These are phyloP conservation scores for Pseudopyrenochaeta lycopersici DNA, from an alignment of 2,329 filamentous ascomycete genomes.

Conservation along the genomic window DNA sequence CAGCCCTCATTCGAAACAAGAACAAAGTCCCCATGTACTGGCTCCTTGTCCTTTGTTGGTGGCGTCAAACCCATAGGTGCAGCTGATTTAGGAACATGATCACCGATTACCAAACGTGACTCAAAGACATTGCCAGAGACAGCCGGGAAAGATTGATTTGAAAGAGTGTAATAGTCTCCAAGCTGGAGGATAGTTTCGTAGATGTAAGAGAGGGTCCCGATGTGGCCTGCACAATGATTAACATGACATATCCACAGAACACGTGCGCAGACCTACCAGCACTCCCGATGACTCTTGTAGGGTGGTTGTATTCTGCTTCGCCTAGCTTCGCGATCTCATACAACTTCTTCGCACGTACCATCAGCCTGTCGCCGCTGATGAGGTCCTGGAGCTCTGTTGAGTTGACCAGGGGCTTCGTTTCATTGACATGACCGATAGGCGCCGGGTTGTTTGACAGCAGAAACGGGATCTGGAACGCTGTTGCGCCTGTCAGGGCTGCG, in stretches of 20 bases:
- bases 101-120: slow-evolving; percentile 46
- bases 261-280: slow-evolving; percentile 38
- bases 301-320: slow-evolving; percentile 53
- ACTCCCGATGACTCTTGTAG: slow-evolving; percentile 51
- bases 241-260: slow-evolving; percentile 1
- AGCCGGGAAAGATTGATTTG: slow-evolving; percentile 48
- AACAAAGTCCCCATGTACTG: slow-evolving; percentile 46
- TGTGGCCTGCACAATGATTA: slow-evolving; percentile 36
- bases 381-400: slow-evolving; percentile 46
- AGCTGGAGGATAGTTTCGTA: slow-evolving; percentile 48
- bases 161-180: slow-evolving; percentile 51
- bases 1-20: slow-evolving; percentile 47
- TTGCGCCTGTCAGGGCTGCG: slow-evolving; percentile 34
- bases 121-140: slow-evolving; percentile 48
- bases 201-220: slow-evolving; percentile 49
- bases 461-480: slow-evolving; percentile 42
- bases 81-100: slow-evolving; percentile 45
- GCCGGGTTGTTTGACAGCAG: slow-evolving; percentile 35
- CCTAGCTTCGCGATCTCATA: slow-evolving; percentile 55
- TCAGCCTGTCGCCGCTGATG: slow-evolving; percentile 45
- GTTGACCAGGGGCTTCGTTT: slow-evolving; percentile 43
- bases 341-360: slow-evolving; percentile 46
- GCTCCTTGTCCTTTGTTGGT: slow-evolving; percentile 47
- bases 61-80: slow-evolving; percentile 48
- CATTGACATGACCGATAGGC: slow-evolving; percentile 29